Evolutionary conservation across 2,329 filamentous ascomycete genomes (phyloP).

Genomic region (Amauroascus verrucosus): DNA sequence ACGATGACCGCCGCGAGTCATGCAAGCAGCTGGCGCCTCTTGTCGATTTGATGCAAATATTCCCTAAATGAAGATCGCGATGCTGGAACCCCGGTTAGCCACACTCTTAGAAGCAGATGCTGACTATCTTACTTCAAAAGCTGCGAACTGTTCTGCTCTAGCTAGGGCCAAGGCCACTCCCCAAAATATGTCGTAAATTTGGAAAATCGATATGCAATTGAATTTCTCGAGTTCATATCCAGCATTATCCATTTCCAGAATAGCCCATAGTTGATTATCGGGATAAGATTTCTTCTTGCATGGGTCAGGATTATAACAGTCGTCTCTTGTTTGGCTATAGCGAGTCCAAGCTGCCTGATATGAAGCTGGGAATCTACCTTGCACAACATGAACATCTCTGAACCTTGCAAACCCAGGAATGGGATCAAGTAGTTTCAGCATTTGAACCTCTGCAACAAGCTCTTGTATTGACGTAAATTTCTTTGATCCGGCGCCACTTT

Average conservation of each 20-base stretch:
- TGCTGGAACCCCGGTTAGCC: conserved; percentile 32
- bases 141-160: conserved; percentile 49
- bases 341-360: conserved; percentile 41
- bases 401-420: conserved; percentile 56
- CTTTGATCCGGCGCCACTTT: conserved; percentile 32
- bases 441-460: conserved; percentile 41
- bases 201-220: conserved; percentile 34
- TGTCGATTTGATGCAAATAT: conserved; percentile 47
- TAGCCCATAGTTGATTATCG: conserved; percentile 50
- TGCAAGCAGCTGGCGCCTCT: conserved; percentile 27
- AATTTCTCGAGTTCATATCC: conserved; percentile 47
- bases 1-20: conserved; percentile 26
- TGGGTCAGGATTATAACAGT: conserved; percentile 48
- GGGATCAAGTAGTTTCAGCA: conserved; percentile 48
- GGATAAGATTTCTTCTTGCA: conserved; percentile 44
- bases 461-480: conserved; percentile 40
- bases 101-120: background rate
- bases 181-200: conserved; percentile 58
- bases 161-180: conserved; percentile 52
- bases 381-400: conserved; percentile 48
- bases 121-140: conserved; percentile 43
- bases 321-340: conserved; percentile 33
- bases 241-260: conserved; percentile 57
- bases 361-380: conserved; percentile 44
- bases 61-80: conserved; percentile 56